These are phyloP conservation scores for Trichoderma simmonsii DNA, from an alignment of 2,329 filamentous ascomycete genomes.

Conservation along the genomic window DNA sequence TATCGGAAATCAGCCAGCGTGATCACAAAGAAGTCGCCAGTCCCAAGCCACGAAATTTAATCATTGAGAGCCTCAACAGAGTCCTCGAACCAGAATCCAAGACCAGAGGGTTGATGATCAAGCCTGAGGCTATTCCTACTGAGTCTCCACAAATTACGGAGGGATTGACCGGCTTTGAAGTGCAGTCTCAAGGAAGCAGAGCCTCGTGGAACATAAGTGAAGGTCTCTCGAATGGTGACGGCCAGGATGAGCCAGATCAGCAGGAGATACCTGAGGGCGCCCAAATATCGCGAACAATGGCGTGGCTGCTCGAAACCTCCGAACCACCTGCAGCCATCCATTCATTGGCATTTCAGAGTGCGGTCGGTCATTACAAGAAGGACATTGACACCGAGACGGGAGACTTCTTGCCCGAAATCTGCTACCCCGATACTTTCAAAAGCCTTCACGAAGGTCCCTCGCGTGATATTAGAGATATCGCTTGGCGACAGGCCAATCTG, in stretches of 20 bases:
- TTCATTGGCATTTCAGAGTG: neutral
- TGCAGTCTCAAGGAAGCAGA: neutral
- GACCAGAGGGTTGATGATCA: neutral
- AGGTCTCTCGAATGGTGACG: neutral
- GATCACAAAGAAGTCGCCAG: neutral
- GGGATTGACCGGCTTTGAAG: neutral
- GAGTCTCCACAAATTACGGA: neutral
- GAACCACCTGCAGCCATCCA: neutral
- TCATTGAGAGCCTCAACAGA: neutral
- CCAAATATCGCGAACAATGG: neutral
- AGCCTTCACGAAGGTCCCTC: conserved; percentile 3
- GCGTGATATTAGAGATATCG: conserved; percentile 20
- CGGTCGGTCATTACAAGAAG: conserved; percentile 14
- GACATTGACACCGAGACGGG: conserved; percentile 41
- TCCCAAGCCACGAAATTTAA: neutral
- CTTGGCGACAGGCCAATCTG: conserved; percentile 31
- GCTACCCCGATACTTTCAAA: conserved; percentile 32
- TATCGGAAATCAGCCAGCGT: neutral
- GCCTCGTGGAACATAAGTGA: conserved; percentile 12
- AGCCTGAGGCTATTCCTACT: neutral
- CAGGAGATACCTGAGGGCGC: neutral
- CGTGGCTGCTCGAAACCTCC: conserved; percentile 4
- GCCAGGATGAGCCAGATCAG: neutral
- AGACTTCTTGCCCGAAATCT: conserved; percentile 31
- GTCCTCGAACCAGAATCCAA: neutral